Conservation (phyloP, 768 basidiomycete genomes). For the Lactarius vividus region DNA sequence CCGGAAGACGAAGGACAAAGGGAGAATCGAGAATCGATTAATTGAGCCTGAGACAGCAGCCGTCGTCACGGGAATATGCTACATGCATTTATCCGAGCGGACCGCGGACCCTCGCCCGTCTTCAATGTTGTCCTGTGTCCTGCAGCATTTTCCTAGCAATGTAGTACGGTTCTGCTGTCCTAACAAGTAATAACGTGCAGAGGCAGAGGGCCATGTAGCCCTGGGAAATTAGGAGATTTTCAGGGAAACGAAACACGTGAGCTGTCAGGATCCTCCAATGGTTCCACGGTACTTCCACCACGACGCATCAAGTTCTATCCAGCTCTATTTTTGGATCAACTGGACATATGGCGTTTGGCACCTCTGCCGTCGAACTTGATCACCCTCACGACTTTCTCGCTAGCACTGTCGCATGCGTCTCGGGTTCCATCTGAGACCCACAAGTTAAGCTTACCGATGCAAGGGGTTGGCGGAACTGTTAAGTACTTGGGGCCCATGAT, state of each 20-base stretch:
- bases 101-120: neutral
- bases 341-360: neutral
- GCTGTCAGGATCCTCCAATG: neutral
- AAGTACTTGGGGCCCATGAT: too few relatives aligned
- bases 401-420: too few relatives aligned
- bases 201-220: neutral
- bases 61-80: too few relatives aligned
- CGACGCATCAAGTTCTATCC: too few relatives aligned
- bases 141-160: neutral
- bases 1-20: too few relatives aligned
- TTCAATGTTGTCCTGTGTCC: neutral
- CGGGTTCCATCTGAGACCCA: too few relatives aligned
- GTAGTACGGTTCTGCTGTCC: neutral
- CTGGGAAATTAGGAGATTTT: neutral
- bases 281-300: neutral
- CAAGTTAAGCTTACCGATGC: too few relatives aligned
- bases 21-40: too few relatives aligned
- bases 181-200: neutral
- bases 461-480: too few relatives aligned
- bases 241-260: neutral
- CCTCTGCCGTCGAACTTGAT: neutral
- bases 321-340: neutral
- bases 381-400: too few relatives aligned
- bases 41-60: too few relatives aligned
- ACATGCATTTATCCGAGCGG: neutral